Conservation (phyloP, 768 basidiomycete genomes). For the Rhodosporidiobolus odoratus region DNA sequence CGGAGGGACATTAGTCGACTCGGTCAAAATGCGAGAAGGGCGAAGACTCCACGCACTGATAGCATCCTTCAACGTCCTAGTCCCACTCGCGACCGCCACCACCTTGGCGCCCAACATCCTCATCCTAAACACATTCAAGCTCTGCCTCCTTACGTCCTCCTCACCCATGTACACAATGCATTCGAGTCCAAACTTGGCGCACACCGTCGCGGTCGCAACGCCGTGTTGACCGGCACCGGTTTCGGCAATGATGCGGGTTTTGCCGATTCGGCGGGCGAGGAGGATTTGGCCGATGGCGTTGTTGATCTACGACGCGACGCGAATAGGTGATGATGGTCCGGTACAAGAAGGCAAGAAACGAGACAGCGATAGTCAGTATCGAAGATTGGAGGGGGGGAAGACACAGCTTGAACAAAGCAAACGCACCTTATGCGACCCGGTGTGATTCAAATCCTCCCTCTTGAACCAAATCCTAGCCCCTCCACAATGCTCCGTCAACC, state of each 20-base stretch:
- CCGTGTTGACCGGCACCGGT: slow-evolving; percentile 99
- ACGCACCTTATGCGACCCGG: slow-evolving; percentile 79
- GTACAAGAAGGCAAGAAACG: too few species aligned
- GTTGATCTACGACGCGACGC: slow-evolving; percentile 75
- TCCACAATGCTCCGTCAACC: slow-evolving; percentile 79
- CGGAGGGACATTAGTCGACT: background rate
- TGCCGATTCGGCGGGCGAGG: slow-evolving; percentile 86
- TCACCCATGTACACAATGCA: slow-evolving; percentile 98
- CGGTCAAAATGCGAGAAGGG: background rate
- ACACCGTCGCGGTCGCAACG: slow-evolving; percentile 96
- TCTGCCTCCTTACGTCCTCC: slow-evolving; percentile 92
- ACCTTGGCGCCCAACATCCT: slow-evolving; percentile 96
- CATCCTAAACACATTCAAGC: slow-evolving; percentile 95
- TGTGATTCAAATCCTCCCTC: slow-evolving; percentile 93
- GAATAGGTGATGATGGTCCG: too few species aligned
- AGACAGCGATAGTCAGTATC: slow-evolving; percentile 78
- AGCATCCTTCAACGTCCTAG: slow-evolving; percentile 92
- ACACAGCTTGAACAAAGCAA: background rate
- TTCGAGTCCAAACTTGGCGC: slow-evolving; percentile 90
- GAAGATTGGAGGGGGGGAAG: background rate
- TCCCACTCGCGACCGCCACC: slow-evolving; percentile 85
- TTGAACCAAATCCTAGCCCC: slow-evolving; percentile 98
- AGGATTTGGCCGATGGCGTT: slow-evolving; percentile 96
- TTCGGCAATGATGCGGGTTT: slow-evolving; percentile 95
- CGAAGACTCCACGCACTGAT: slow-evolving; percentile 56